Conservation (phyloP, 192 early-diverging fungal species). For the Linnemannia elongata region DNA sequence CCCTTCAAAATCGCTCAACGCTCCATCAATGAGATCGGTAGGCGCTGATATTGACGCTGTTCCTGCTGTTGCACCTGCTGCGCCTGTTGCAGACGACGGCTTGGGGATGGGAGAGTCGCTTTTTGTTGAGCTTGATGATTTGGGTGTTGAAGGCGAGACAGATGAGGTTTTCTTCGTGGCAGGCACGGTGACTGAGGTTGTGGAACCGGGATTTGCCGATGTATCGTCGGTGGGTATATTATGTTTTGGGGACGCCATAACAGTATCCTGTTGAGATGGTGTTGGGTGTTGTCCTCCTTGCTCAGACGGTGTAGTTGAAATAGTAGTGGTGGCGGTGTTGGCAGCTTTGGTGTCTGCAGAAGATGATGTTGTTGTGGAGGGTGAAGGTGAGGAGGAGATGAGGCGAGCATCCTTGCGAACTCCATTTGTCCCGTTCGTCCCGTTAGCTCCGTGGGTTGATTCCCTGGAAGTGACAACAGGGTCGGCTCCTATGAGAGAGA, state of each 20-base stretch:
- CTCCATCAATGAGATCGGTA: slow-evolving; percentile 29
- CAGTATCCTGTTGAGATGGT: not conserved
- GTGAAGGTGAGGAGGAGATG: not conserved
- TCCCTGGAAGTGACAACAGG: slow-evolving; percentile 2
- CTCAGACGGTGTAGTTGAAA: not conserved
- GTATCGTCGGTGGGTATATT: slow-evolving; percentile 14
- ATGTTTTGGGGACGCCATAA: not conserved
- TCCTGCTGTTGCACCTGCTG: not conserved
- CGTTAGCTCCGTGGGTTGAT: not conserved
- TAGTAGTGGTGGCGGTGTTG: not conserved
- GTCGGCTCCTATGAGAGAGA: slow-evolving; percentile 32
- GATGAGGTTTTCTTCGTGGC: not conserved
- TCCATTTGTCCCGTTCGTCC: not conserved
- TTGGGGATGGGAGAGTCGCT: not conserved
- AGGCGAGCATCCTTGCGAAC: not conserved
- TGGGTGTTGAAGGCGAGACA: not conserved
- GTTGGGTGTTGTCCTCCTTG: not conserved
- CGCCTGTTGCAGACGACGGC: not conserved
- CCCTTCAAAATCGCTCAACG: slow-evolving; percentile 48
- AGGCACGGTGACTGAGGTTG: not conserved
- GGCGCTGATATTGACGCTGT: not conserved
- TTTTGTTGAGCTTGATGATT: not conserved
- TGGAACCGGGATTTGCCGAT: not conserved
- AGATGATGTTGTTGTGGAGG: not conserved
- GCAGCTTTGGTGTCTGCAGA: not conserved